Evolutionary conservation across 805 yeast genomes (phyloP), one percentile per base, ranked within the genome.

Genomic region (Zygoascus flipseniorum): DNA sequence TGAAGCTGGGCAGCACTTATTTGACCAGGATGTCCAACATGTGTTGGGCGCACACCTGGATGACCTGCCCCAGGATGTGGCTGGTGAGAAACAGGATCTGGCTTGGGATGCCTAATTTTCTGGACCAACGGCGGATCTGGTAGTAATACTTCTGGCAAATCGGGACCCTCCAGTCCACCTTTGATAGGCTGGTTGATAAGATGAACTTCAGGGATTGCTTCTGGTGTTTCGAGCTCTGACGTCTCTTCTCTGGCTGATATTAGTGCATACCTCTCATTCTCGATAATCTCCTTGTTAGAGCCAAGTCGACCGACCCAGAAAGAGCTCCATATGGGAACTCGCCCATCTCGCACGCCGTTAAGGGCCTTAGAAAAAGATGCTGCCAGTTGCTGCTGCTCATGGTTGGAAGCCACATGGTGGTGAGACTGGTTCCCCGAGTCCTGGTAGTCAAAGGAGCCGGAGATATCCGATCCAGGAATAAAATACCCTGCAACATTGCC

Each of bases 191-290:
- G 48, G 39, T 39, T 37, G 46, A 43, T 32, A 5, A 51, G 16
- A 9, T 39, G 52, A 28, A 18, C 39, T 9, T 16, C 14, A 16
- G 46, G 52, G 8, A 41, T 31, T 20, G 13, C 16, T 20, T 16
- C 39, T 43, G 47, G 31, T 13, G 39, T 50, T 20, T 35, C 43
- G 23, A 48, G 39, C 8, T 50, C 45, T 2, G 39, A 37, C 16
- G 48, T 39, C 9, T 26, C 52, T 19, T 37, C 51, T 45, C 47
- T 31, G 35, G 51, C 47, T 53, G 60, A 48, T 51, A 47, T 60
- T 59, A 43, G 58, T 1, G 85, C 80, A 63, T 81, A 81, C 51
- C 79, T 56, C 73, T 72, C 62, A 77, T 43, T 51, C 31, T 52
- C 50, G 8, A 57, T 35, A n/a, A 47, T 32, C 16, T 39, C 48